Evolutionary conservation across 1,139 yeast genomes (phyloP), one percentile per base, ranked within the genome.

Genomic region (Wickerhamomyces sp.): DNA sequence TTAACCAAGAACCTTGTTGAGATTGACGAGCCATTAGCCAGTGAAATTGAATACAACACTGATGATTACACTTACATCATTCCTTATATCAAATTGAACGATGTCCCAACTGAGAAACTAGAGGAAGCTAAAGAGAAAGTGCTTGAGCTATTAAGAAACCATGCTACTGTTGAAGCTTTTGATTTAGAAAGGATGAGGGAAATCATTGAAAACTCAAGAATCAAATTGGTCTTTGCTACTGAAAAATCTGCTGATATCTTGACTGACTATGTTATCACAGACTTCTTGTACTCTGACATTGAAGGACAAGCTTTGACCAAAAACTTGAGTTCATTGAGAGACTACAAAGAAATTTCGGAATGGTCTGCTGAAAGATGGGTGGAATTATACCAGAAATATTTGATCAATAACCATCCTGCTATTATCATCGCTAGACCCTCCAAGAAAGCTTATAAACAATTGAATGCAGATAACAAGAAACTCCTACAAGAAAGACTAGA

Each of bases 371-470:
- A 74, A 9, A 71, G 86, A 55, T 94, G 99, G 99, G 64, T 76
- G 44, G 64, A 65, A 0, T 64, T 85, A 43, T 71, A 83, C 41
- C 62, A 69, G 36, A 65, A 69, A 41, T 76, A 79, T 56, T 74
- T 88, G 40, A 71, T 88, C 13, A 73, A 79, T 7, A 84, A 82
- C 53, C 72, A 80, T n/a, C 76, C 85, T n/a, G 87, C 82, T 6
- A 67, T 87, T n/a, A 73, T 91, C 4, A 61, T 88, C 44, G 90
- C 89, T 2, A 75, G 68, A 51, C 98, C 99, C 14, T 88, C 96
- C 5, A 69, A 78, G 8, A 63, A 65, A 27, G 65, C 87, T 44
- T 85, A 87, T 60, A 75, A 75, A 45, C 50, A 63, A 6, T 62
- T 76, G 44, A 83, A 83, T 50, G 55, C 59, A 10, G 80, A 78